Base-by-base conservation (phyloP, 805 yeast species). In the Spathaspora hagerdaliae region DNA sequence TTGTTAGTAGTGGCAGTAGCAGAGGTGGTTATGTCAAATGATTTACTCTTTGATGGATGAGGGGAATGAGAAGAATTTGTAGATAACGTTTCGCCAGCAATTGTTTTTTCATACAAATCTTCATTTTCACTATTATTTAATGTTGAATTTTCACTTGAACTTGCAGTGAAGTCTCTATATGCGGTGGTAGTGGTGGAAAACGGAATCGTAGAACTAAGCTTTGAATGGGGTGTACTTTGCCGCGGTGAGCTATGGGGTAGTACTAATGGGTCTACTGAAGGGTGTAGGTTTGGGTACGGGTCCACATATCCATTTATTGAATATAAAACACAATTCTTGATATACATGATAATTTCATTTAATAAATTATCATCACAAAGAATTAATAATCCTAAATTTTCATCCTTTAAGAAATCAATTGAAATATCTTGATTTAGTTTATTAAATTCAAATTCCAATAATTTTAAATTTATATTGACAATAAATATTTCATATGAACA, bases 401-500 rank as follows among this genome's bases (percentile, higher is more conserved):
- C 67, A 47, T 68, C 69, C n/a, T 63, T 54, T 27, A 57, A 40
- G 42, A 68, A 67, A 11, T 51, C 56, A 0, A 69, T 47, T 8
- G 41, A 24, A 1, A 62, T 41, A 13, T 54, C 48, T n/a, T 57
- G 47, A 9, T 9, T 9, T 29, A 9, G 3, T 6, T 52, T 44
- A 33, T 55, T 49, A 2, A 64, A 48, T 1, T 51, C 36, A 35
- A 67, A 59, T 15, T 56, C 52, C 27, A 60, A 48, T 10, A 65
- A 42, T 32, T 51, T 49, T 41, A 71, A 52, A 9, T 47, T 49
- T 12, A 67, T 49, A 27, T 55, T 62, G 7, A 69, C 70, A 12
- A 71, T 61, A 48, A 69, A 70, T 6, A 64, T 52, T 43, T 69
- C 73, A 43, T 59, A 54, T 4, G 52, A 29, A 29, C 32, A 29